Evolutionary conservation across 2,329 filamentous ascomycete genomes (phyloP).

Genomic region (Lachnellula arida): DNA sequence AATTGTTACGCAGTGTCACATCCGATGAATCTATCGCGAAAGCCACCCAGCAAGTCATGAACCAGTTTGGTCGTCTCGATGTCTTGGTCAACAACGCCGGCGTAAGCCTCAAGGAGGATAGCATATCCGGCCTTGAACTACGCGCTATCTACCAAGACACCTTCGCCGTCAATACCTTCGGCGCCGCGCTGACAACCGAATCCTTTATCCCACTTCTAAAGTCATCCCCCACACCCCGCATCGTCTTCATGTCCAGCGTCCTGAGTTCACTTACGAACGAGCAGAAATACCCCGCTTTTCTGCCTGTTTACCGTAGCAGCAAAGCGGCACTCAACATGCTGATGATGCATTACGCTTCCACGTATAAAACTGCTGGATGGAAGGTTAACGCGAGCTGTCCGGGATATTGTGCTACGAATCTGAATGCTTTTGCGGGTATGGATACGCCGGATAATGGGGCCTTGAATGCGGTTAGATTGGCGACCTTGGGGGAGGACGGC

Average conservation of each 20-base stretch:
- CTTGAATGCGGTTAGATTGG: constrained; percentile 14
- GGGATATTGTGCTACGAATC: constrained; percentile 10
- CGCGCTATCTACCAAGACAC: background rate
- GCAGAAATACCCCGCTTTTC: background rate
- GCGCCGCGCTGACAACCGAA: background rate
- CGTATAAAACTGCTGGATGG: constrained; percentile 4
- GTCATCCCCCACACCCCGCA: constrained; percentile 1
- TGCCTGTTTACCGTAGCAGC: constrained; percentile 11
- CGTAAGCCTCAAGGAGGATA: background rate
- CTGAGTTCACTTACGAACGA: constrained; percentile 7
- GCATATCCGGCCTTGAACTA: background rate
- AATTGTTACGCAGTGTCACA: background rate
- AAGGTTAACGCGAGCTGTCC: constrained; percentile 11
- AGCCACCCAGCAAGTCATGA: constrained; percentile 25
- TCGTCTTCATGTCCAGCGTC: constrained; percentile 7
- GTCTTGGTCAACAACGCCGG: constrained; percentile 33
- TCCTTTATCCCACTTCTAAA: constrained; percentile 2
- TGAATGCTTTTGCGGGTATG: constrained; percentile 7
- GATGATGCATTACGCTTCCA: constrained; percentile 4
- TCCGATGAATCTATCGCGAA: constrained; percentile 28
- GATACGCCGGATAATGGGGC: constrained; percentile 9
- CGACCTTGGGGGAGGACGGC: constrained; percentile 16
- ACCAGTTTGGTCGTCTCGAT: constrained; percentile 30
- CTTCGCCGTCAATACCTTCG: constrained; percentile 3
- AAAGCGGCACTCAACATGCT: constrained; percentile 13